A percentile compares a stretch with the other conserved stretches of the same genome.
Evolutionary conservation across 2,329 filamentous ascomycete species (phyloP).

Genomic region (Xylariaceae sp.): DNA sequence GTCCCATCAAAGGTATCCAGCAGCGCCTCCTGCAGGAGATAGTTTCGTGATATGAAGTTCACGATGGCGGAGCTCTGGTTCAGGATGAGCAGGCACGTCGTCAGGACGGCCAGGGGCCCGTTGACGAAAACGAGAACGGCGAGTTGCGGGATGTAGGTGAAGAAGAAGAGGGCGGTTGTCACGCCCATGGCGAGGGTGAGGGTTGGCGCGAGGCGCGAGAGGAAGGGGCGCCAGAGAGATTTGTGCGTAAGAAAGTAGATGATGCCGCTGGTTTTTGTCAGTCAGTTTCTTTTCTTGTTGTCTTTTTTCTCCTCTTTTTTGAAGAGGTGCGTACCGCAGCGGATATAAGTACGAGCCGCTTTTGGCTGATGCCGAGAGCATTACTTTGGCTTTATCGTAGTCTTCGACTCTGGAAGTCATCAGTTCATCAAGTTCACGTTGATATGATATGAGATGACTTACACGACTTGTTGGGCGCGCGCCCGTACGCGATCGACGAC

Average conservation of each 20-base stretch:
- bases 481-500: constrained; percentile 33
- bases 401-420: constrained; percentile 57
- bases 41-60: constrained; percentile 57
- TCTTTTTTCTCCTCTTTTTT: too few species aligned
- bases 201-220: constrained; percentile 53
- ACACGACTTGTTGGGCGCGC: constrained; percentile 49
- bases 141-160: constrained; percentile 81
- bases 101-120: constrained; percentile 72
- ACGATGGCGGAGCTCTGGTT: constrained; percentile 57
- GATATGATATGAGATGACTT: constrained; percentile 27
- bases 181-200: constrained; percentile 67
- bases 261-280: constrained; percentile 41
- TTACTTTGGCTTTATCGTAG: constrained; percentile 56
- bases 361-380: constrained; percentile 63
- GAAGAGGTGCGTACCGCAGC: constrained; percentile 48
- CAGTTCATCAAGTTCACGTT: constrained; percentile 5
- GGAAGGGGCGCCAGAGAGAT: constrained; percentile 54
- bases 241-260: constrained; percentile 53
- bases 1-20: constrained; percentile 85
- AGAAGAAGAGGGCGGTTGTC: constrained; percentile 75
- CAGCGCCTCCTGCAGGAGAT: constrained; percentile 74
- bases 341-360: constrained; percentile 85
- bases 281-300: too few species aligned
- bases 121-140: constrained; percentile 79
- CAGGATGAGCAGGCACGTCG: constrained; percentile 63